Evolutionary conservation across 495 filamentous ascomycete species (phyloP).

Genomic region (Echria macrotheca): DNA sequence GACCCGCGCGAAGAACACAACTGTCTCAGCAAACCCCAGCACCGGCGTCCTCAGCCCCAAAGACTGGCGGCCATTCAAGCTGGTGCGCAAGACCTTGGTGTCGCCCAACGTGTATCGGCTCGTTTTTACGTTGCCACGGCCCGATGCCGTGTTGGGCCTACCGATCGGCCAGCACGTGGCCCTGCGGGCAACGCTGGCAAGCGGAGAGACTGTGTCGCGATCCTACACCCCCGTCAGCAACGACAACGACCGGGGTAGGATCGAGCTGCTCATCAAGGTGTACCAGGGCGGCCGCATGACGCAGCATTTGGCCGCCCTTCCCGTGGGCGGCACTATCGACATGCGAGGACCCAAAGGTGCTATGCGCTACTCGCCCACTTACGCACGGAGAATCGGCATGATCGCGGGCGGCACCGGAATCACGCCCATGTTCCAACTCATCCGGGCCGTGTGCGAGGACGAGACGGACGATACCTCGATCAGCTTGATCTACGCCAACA

Average conservation of each 20-base stretch:
- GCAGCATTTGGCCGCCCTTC: slow-evolving; percentile 40
- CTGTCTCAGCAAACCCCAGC: background rate
- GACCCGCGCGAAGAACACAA: background rate
- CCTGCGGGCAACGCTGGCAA: slow-evolving; percentile 41
- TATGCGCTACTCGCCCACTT: slow-evolving; percentile 32
- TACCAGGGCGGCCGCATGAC: slow-evolving; percentile 47
- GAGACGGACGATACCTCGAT: slow-evolving; percentile 44
- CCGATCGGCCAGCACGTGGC: slow-evolving; percentile 51
- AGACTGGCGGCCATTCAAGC: slow-evolving; percentile 39
- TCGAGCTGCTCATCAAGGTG: slow-evolving; percentile 46
- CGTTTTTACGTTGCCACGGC: slow-evolving; percentile 42
- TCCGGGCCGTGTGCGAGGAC: slow-evolving; percentile 48
- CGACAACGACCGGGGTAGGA: slow-evolving; percentile 41
- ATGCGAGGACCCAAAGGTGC: slow-evolving; percentile 47
- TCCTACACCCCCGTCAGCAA: slow-evolving; percentile 51
- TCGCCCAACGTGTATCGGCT: slow-evolving; percentile 44
- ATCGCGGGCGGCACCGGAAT: slow-evolving; percentile 53
- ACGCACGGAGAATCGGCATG: slow-evolving; percentile 33
- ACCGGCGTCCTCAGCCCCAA: slow-evolving; percentile 34
- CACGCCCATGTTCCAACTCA: slow-evolving; percentile 52
- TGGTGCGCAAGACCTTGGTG: slow-evolving; percentile 39
- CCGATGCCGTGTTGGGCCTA: slow-evolving; percentile 39
- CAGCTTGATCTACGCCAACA: slow-evolving; percentile 55
- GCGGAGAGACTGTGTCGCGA: slow-evolving; percentile 38
- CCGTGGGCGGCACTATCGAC: slow-evolving; percentile 38